These are phyloP conservation scores for Aspergillus sp. DNA, from an alignment of 2,329 filamentous ascomycete species.

Conservation along the genomic window DNA sequence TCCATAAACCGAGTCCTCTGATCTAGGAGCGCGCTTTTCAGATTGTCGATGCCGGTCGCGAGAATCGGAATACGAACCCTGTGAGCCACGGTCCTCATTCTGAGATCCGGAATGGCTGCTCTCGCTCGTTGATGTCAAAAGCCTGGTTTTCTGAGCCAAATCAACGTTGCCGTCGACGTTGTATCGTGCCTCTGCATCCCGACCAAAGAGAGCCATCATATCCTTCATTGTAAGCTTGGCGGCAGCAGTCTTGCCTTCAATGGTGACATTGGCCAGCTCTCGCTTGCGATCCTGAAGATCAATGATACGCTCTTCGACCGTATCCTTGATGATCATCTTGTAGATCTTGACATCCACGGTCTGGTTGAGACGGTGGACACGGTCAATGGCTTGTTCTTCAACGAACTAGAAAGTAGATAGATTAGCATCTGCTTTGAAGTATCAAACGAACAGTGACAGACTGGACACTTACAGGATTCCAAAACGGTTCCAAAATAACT, in stretches of 20 bases:
- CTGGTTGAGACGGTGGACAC: conserved; percentile 96
- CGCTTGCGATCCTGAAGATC: conserved; percentile 93
- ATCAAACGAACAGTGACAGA: not conserved
- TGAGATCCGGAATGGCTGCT: conserved; percentile 10
- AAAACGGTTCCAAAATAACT: conserved; percentile 95
- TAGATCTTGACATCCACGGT: conserved; percentile 93
- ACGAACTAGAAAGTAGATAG: conserved; percentile 65
- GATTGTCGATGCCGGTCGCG: conserved; percentile 13
- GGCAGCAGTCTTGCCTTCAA: conserved; percentile 73
- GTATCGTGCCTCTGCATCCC: conserved; percentile 58
- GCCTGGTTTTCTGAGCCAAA: conserved; percentile 31
- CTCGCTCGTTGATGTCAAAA: conserved; percentile 30
- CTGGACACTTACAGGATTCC: conserved; percentile 75
- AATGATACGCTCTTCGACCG: conserved; percentile 92
- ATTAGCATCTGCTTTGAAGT: conserved; percentile 16
- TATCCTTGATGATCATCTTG: conserved; percentile 81
- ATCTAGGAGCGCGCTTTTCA: conserved; percentile 6
- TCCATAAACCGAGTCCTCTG: conserved; percentile 29
- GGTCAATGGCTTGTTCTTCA: conserved; percentile 97
- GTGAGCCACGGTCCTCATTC: not conserved
- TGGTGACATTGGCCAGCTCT: conserved; percentile 83
- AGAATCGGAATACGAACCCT: conserved; percentile 5
- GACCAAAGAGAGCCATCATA: conserved; percentile 84
- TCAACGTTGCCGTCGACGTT: conserved; percentile 41
- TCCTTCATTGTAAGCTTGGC: conserved; percentile 90